phyloP scores from a whole-genome alignment of 257 asterid species.

The Apocynum venetum region DNA sequence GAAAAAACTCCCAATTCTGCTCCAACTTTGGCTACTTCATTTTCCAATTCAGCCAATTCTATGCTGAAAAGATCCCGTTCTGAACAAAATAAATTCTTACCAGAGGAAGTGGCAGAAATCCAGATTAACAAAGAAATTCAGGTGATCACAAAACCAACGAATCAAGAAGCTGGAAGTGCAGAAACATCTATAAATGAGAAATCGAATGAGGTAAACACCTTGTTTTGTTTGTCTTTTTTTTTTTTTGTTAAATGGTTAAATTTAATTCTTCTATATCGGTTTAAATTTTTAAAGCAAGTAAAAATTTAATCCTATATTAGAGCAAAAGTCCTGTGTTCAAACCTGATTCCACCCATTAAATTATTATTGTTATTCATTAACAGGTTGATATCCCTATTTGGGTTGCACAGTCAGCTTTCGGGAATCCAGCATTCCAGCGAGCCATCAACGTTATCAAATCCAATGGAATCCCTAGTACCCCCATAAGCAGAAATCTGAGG shows the following conservation, averaged over 20 bases:
- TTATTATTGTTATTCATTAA: no score
- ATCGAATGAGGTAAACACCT: neutral
- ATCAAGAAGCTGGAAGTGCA: no score
- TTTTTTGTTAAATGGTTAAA: no score
- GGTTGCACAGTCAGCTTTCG: neutral
- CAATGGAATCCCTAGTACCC: neutral
- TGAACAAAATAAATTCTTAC: neutral
- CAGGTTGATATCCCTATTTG: neutral
- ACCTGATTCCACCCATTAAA: no score
- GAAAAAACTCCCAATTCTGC: neutral
- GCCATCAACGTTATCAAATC: neutral
- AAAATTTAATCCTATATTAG: no score
- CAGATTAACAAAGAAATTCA: neutral
- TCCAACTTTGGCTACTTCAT: neutral
- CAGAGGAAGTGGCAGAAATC: neutral
- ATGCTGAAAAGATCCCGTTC: neutral
- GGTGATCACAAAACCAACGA: neutral
- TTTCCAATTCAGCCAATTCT: neutral
- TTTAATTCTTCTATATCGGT: no score
- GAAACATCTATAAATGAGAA: neutral
- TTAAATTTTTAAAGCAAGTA: no score
- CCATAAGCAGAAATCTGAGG: neutral
- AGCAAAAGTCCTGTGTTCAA: no score
- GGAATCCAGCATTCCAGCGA: slow-evolving; percentile 3
- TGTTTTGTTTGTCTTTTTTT: no score